These are phyloP conservation scores for Mycocentrospora acerina DNA, from an alignment of 2,329 filamentous ascomycete species.

Conservation along the genomic window DNA sequence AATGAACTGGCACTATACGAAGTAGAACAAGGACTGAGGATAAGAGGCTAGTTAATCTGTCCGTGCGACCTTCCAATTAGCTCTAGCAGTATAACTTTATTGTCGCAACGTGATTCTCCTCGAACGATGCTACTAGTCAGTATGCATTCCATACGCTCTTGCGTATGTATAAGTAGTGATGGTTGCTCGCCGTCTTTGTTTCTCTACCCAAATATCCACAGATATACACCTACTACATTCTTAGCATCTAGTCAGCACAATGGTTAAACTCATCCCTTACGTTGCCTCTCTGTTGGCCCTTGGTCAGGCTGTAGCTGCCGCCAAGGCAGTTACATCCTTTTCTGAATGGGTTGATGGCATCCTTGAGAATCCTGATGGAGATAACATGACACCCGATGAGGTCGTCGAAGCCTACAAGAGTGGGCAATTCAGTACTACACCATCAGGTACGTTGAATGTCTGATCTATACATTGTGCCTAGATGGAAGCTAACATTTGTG, in stretches of 20 bases:
- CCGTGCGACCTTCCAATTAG: not conserved
- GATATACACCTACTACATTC: conserved; percentile 2
- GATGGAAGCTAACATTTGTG: conserved; percentile 4
- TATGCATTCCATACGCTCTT: conserved; percentile 1
- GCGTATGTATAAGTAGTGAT: conserved; percentile 4
- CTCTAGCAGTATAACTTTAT: not conserved
- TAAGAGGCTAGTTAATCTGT: not conserved
- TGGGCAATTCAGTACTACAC: conserved; percentile 10
- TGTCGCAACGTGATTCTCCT: not conserved
- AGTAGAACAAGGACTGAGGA: not conserved
- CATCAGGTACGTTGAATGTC: conserved; percentile 7
- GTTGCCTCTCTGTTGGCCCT: conserved; percentile 9
- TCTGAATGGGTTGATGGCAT: conserved; percentile 17
- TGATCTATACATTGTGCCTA: conserved; percentile 1
- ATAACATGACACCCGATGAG: conserved; percentile 15
- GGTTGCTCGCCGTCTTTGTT: conserved; percentile 2
- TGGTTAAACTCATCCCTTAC: conserved; percentile 13
- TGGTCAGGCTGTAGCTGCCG: conserved; percentile 9
- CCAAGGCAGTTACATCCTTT: conserved; percentile 13
- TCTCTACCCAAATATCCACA: conserved; percentile 1
- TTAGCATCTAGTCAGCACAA: conserved; percentile 7
- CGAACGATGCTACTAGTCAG: conserved; percentile 1
- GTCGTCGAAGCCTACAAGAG: conserved; percentile 9
- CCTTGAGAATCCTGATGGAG: conserved; percentile 10
- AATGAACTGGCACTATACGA: too few relatives aligned